Evolutionary conservation across 2,329 filamentous ascomycete genomes (phyloP).

Genomic region (Pyrenophora tritici-repentis): DNA sequence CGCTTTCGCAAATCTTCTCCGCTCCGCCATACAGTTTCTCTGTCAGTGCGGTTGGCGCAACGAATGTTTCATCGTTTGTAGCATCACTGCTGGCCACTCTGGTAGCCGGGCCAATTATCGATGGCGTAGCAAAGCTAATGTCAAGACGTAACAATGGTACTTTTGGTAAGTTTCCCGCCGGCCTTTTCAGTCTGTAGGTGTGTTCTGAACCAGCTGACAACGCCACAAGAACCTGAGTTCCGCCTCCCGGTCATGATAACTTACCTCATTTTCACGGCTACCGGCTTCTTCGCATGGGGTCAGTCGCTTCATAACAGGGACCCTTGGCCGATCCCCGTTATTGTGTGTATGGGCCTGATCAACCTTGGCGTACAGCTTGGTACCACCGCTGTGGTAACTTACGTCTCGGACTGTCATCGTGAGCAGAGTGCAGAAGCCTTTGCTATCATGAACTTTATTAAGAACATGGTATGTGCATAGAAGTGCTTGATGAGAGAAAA

Average conservation of each 20-base stretch:
- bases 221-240: constrained; percentile 28
- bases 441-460: constrained; percentile 35
- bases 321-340: constrained; percentile 32
- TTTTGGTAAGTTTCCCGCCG: constrained; percentile 22
- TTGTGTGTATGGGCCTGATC: constrained; percentile 34
- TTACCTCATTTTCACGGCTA: constrained; percentile 27
- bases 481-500: too few species aligned
- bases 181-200: neutral
- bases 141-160: constrained; percentile 28
- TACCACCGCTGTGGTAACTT: constrained; percentile 29
- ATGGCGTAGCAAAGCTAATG: constrained; percentile 31
- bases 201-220: neutral
- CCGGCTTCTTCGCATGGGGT: constrained; percentile 35
- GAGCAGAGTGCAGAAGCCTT: constrained; percentile 33
- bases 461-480: constrained; percentile 17
- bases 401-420: constrained; percentile 31
- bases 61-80: constrained; percentile 31
- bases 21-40: constrained; percentile 34
- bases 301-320: constrained; percentile 22
- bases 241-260: constrained; percentile 31
- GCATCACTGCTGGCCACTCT: constrained; percentile 27
- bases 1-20: constrained; percentile 33
- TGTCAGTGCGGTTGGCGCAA: constrained; percentile 27
- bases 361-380: constrained; percentile 32
- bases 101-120: constrained; percentile 24